These are phyloP conservation scores for Brassica nigra DNA, from an alignment of 345 rosid species.

Conservation along the genomic window DNA sequence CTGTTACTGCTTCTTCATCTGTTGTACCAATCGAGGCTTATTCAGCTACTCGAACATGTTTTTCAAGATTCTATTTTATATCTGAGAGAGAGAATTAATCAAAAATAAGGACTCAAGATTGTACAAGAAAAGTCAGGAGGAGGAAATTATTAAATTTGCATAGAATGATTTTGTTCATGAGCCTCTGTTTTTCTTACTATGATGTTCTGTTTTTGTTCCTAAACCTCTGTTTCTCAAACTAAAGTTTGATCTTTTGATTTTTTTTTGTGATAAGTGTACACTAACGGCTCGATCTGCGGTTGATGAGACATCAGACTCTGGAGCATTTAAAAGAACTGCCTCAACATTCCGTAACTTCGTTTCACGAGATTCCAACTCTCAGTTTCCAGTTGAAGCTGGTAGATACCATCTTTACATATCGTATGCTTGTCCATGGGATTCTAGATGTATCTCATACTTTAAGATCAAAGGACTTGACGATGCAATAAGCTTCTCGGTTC, in stretches of 20 bases:
- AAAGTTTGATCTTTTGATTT: neutral
- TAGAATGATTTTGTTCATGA: neutral
- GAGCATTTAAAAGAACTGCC: slow-evolving; percentile 75
- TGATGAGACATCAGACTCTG: slow-evolving; percentile 73
- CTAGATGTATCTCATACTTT: slow-evolving; percentile 78
- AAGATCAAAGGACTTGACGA: slow-evolving; percentile 83
- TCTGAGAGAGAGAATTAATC: too few relatives aligned
- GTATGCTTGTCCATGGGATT: slow-evolving; percentile 98
- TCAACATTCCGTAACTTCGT: slow-evolving; percentile 79
- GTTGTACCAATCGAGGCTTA: too few relatives aligned
- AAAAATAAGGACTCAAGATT: too few relatives aligned
- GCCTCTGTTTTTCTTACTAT: neutral
- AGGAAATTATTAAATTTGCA: too few relatives aligned
- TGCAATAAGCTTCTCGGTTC: slow-evolving; percentile 75
- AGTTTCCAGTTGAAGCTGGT: slow-evolving; percentile 75
- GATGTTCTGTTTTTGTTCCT: slow-evolving; percentile 10
- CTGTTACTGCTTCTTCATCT: too few relatives aligned
- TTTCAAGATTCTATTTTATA: too few relatives aligned
- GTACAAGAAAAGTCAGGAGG: too few relatives aligned
- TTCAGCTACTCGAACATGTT: too few relatives aligned
- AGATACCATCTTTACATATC: slow-evolving; percentile 94
- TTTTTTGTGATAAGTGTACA: slow-evolving; percentile 33
- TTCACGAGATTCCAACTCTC: slow-evolving; percentile 60
- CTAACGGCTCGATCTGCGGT: slow-evolving; percentile 77
- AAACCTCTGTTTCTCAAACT: neutral